Percentiles rank a stretch among this genome's conserved stretches.
Conservation (phyloP, 164 flowering plant species). For the Dillenia suffruticosa region DNA sequence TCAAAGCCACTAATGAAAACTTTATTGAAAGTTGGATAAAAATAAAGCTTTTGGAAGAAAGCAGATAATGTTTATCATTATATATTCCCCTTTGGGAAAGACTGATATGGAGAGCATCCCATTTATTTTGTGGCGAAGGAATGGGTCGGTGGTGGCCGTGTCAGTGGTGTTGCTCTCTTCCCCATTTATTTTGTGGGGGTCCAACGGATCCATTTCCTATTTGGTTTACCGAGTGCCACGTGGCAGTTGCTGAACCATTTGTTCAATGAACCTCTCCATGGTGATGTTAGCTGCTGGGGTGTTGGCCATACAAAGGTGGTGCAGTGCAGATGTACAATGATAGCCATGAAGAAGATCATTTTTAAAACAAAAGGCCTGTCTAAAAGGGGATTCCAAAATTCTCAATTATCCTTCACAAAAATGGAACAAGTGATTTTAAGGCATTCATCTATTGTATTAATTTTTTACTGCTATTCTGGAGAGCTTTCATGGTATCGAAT, state of each 20-base stretch:
- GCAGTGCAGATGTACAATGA: background rate
- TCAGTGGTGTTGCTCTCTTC: slow-evolving; percentile 10
- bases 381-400: too few species aligned
- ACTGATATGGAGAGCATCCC: slow-evolving; percentile 12
- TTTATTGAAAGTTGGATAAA: slow-evolving; percentile 13
- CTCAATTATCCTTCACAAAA: too few species aligned
- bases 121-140: slow-evolving; percentile 7
- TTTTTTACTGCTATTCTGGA: too few species aligned
- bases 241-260: slow-evolving; percentile 7
- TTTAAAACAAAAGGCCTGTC: too few species aligned
- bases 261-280: background rate
- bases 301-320: slow-evolving; percentile 12
- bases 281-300: slow-evolving; percentile 9
- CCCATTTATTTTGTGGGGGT: slow-evolving; percentile 1
- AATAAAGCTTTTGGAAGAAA: slow-evolving; percentile 1
- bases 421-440: too few species aligned
- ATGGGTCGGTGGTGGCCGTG: slow-evolving; percentile 16
- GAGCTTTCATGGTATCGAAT: too few species aligned
- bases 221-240: slow-evolving; percentile 9
- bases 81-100: slow-evolving; percentile 18
- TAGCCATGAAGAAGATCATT: too few species aligned
- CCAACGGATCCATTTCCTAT: slow-evolving; percentile 4
- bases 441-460: too few species aligned
- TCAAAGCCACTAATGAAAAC: slow-evolving; percentile 18
- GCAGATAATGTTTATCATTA: slow-evolving; percentile 1